Base-by-base conservation (phyloP, 2,329 filamentous ascomycete species). In the Chaetomiaceae sp. region DNA sequence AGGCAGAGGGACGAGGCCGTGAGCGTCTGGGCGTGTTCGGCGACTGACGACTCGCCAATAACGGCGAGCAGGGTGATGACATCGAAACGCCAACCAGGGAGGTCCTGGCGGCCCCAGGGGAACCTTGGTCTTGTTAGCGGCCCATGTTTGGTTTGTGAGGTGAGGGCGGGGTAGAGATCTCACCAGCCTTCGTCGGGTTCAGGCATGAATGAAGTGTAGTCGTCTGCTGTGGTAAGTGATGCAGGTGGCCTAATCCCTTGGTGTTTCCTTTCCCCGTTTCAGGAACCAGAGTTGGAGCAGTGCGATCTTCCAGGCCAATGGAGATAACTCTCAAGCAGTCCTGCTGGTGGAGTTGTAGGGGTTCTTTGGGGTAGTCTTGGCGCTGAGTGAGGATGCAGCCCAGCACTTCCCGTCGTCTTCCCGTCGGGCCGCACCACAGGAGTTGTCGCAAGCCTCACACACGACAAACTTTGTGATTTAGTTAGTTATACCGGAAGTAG, bases 41-140 rank as follows among this genome's bases (percentile, higher is more conserved):
- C 71, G 54, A 83, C 79, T 16, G 76, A 75, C 2, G 73, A 75
- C 66, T 83, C 81, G 62, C 80, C 80, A 50, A 83, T 79, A 59
- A 84, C 77, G 53, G 81, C 81, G 46, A 84, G 74, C 25, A 84
- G 74, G 31, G 78, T 81, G 51, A 84, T 79, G 40, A 82, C 78
- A 59, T 83, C 81, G 40, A 83, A 72, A 23, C 73, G 73, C 78
- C 79, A 83, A 53, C 71, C 72, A 35, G 57, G 46, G 4, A 66
- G 64, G 40, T 67, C 68, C 7, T 64, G 62, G 33, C 64, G 66
- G 49, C 66, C 66, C 30, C 63, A 63, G 7, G 77, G 73, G 53
- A 75, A 75, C 72, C 73, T 75, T 23, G 3, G 20, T 3, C 3
- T 40, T 40, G 38, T 40, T 9, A 40, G 38, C 25, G 16, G 13